Base-by-base conservation (phyloP, 2,329 filamentous ascomycete genomes). In the Penicillium frequentans region DNA sequence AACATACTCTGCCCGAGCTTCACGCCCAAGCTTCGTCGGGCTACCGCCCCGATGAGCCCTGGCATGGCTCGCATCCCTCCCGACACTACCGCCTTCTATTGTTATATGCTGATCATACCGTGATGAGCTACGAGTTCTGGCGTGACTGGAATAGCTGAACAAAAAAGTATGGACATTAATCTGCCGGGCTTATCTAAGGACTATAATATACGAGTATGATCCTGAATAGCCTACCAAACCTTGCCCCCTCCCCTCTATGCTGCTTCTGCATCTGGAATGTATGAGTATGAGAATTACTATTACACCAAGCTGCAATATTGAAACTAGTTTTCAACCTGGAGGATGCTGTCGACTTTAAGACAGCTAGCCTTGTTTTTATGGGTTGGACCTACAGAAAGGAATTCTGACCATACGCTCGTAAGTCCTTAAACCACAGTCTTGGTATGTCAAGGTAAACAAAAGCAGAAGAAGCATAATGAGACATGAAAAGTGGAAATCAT, bases 81-180 rank as follows among this genome's bases (percentile, higher is more conserved):
- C 76, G 79, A 21, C 73, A 74, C 45, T 81, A 81, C 59, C 69
- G 86, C 27, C 61, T 88, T 21, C 68, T 88, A 59, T 70, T 88
- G 65, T 79, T 80, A 57, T 88, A 82, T 67, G 71, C 70, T 16
- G 82, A 88, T 67, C 79, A 84, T 59, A 81, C 80, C 0, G 73
- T 87, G 8, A 68, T 86, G 72, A 83, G 79, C 57, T 88, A 86
- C 71, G 85, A 87, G 72, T 75, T 88, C 35, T 79, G 73, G 71
- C 76, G 77, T 49, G 70, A 74, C 23, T 76, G 74, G 75, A 70
- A 23, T 44, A 49, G 55, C 55, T 26, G 10, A n/a, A 24, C 24
- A 42, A 7, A 43, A 11, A 21, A 19, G 31, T 26, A n/a, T 23
- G 19, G 14, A 10, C 26, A 27, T 19, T 13, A 19, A 31, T 42